Conservation (phyloP, 768 basidiomycete genomes). For the Lactarius vividus region DNA sequence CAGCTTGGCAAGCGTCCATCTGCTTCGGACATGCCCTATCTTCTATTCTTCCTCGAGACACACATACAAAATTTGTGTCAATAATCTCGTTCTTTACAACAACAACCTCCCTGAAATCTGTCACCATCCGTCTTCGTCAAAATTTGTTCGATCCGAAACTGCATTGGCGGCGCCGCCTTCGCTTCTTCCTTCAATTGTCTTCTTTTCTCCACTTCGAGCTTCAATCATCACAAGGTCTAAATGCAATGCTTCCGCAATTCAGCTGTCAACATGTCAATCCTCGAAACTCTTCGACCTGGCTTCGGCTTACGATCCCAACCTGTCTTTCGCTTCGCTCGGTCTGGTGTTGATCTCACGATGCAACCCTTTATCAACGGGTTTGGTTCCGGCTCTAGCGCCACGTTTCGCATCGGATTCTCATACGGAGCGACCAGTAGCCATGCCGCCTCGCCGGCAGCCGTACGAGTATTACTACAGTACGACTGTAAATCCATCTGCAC, state of each 20-base stretch:
- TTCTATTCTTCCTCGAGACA: neutral
- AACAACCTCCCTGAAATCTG: neutral
- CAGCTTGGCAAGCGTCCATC: slow-evolving; percentile 6
- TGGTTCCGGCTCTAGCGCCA: neutral
- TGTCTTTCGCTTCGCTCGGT: neutral
- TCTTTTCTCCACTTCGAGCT: neutral
- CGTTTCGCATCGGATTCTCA: neutral
- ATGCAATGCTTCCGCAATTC: neutral
- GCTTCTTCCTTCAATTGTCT: neutral
- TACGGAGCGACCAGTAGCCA: neutral
- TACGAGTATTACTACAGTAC: neutral
- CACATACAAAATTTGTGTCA: slow-evolving; percentile 2
- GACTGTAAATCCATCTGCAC: neutral
- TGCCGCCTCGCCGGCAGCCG: neutral
- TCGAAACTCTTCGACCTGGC: neutral
- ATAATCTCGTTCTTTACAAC: neutral
- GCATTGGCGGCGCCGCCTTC: neutral
- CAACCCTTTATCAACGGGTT: neutral
- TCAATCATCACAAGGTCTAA: neutral
- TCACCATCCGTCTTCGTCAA: slow-evolving; percentile 1
- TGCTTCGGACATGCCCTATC: slow-evolving; percentile 2
- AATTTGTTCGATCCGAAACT: neutral
- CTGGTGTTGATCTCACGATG: neutral
- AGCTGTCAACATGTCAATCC: neutral
- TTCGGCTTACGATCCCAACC: neutral